Evolutionary conservation across 495 filamentous ascomycete species (phyloP), one percentile per base, ranked within the genome.

Genomic region (Rhypophila decipiens): DNA sequence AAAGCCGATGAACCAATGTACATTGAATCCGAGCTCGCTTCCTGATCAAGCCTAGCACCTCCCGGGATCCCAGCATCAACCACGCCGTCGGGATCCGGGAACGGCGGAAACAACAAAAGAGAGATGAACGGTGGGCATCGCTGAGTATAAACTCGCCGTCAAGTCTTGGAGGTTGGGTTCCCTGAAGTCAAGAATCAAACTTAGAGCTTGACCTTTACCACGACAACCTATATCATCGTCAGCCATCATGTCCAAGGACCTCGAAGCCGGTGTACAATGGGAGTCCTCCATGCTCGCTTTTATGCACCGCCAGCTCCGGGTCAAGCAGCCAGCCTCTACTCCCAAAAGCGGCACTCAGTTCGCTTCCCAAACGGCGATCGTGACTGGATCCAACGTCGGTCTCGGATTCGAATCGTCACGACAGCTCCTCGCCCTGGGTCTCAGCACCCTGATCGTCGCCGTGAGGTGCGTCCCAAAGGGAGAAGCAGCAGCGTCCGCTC

Each of bases 331-430:
- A 31, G 7, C 27, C 27, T 7, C 7, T 7, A 7, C 27, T 13
- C 27, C 27, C 13, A 7, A 7, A 13, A 13, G 13, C 27, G 7
- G 7, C 7, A 31, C 27, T 31, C 27, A 31, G 7, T 13, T 31
- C 27, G 13, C 7, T 7, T 7, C 7, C 27, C 27, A 31, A 31
- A 31, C 27, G 7, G 27, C 76, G 31, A 65, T 82, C 38, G 63
- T 82, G 13, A 75, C 77, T 0, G 78, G 78, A 15, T 57, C 68
- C 24, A 82, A 78, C 47, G 57, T 60, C 23, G 77, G 78, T 12
- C 57, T 79, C 2, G 76, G 76, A 12, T 60, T 69, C 12, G 72
- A 74, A 53, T 63, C 73, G 5, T 63, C 67, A 10, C 65, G 66
- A 10, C 71, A 77, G 21, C 43, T 62, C 9, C 55, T 58, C 39